These are phyloP conservation scores for Primulina eburnea DNA, from an alignment of 257 asterid species.

Conservation along the genomic window DNA sequence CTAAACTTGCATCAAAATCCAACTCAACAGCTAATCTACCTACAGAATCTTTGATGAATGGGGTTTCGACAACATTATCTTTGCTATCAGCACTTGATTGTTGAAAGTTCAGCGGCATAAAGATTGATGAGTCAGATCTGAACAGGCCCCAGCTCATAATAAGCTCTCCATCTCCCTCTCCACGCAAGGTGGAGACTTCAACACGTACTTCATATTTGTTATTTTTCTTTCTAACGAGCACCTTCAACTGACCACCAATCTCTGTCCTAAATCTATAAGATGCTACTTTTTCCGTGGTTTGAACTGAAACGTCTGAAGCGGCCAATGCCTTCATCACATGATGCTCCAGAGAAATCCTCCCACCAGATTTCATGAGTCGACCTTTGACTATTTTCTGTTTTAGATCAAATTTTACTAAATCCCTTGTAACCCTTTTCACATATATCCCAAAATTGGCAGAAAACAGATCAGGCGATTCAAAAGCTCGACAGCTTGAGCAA, in stretches of 20 bases:
- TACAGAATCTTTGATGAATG: constrained; percentile 41
- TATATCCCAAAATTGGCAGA: constrained; percentile 20
- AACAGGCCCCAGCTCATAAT: constrained; percentile 71
- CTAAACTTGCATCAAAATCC: constrained; percentile 56
- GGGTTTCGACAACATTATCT: constrained; percentile 42
- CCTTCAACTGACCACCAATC: constrained; percentile 63
- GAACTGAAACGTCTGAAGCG: constrained; percentile 37
- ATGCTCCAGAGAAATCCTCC: constrained; percentile 29
- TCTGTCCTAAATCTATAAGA: constrained; percentile 67
- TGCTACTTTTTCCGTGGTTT: constrained; percentile 38
- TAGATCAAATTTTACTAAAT: constrained; percentile 27
- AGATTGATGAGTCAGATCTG: constrained; percentile 49
- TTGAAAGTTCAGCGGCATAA: constrained; percentile 50
- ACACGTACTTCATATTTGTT: constrained; percentile 46
- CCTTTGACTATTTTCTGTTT: constrained; percentile 22
- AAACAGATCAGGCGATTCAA: constrained; percentile 36
- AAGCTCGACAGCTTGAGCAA: constrained; percentile 38
- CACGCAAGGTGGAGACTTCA: constrained; percentile 42
- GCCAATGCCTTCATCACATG: constrained; percentile 44
- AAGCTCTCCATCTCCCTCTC: constrained; percentile 34
- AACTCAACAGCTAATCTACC: constrained; percentile 51
- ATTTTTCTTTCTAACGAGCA: constrained; percentile 42
- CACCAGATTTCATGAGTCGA: constrained; percentile 16
- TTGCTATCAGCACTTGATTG: constrained; percentile 31
- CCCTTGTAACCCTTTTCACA: constrained; percentile 32